Conservation (phyloP, 1,139 yeast genomes). For the Pichia sp. region DNA sequence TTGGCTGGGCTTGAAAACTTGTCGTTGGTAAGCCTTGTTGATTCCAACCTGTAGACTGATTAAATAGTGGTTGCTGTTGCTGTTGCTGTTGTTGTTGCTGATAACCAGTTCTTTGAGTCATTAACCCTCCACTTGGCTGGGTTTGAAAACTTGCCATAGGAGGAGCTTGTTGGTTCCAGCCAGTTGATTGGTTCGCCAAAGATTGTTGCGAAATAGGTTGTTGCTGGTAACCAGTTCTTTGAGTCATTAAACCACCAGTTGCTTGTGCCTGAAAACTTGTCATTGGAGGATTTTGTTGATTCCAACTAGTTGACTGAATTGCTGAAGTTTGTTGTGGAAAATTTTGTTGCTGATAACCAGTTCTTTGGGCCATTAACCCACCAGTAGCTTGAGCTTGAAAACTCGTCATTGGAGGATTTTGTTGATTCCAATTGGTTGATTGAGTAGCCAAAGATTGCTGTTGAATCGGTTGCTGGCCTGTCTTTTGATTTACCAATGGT, state of each 20-base stretch:
- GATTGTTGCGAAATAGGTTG: slow-evolving; percentile 18
- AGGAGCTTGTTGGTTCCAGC: slow-evolving; percentile 22
- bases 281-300: slow-evolving; percentile 13
- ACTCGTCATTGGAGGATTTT: slow-evolving; percentile 15
- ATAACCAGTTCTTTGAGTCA: slow-evolving; percentile 29
- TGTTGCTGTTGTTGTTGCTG: slow-evolving; percentile 20
- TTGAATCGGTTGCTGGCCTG: neutral
- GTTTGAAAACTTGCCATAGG: slow-evolving; percentile 19
- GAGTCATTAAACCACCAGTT: slow-evolving; percentile 24
- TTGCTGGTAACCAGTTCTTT: slow-evolving; percentile 29
- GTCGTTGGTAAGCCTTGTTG: slow-evolving; percentile 13
- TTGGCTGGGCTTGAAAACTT: slow-evolving; percentile 23
- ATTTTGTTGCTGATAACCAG: slow-evolving; percentile 7
- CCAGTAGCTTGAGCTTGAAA: slow-evolving; percentile 13
- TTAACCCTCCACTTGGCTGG: slow-evolving; percentile 27
- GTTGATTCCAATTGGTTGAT: slow-evolving; percentile 25
- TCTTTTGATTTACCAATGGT: too few species aligned
- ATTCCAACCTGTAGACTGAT: slow-evolving; percentile 19
- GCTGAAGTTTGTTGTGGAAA: slow-evolving; percentile 20
- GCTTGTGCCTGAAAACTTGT: slow-evolving; percentile 22
- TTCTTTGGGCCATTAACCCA: neutral
- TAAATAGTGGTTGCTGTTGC: slow-evolving; percentile 7
- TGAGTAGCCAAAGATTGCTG: slow-evolving; percentile 21
- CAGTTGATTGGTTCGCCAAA: slow-evolving; percentile 24
- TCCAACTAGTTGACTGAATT: slow-evolving; percentile 19